These are phyloP conservation scores for Linum tenue DNA, from an alignment of 345 rosid genomes.

Conservation along the genomic window DNA sequence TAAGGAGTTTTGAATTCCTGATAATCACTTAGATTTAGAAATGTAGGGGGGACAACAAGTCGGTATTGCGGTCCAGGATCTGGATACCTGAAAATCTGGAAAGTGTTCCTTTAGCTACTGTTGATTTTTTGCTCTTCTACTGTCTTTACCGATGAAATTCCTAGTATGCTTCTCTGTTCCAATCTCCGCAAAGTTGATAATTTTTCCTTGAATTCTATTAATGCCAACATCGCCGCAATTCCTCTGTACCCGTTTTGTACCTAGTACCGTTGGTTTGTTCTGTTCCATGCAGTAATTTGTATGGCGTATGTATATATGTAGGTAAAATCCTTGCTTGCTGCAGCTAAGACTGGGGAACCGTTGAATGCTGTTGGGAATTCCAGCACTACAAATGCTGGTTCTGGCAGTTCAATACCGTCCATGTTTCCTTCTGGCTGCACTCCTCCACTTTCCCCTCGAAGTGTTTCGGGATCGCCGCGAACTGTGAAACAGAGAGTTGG, in stretches of 20 bases:
- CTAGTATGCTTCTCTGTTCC: not conserved
- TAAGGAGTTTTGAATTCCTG: not conserved
- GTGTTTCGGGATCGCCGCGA: constrained; percentile 83
- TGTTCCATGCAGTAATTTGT: not conserved
- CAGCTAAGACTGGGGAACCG: constrained; percentile 73
- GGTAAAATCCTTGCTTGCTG: constrained; percentile 68
- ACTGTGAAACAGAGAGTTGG: constrained; percentile 64
- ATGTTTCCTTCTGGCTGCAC: constrained; percentile 93
- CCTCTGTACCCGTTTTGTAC: not conserved
- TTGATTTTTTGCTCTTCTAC: not conserved
- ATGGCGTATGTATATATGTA: constrained; percentile 2
- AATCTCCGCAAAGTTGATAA: not conserved
- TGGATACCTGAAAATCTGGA: too few relatives aligned
- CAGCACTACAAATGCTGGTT: constrained; percentile 41
- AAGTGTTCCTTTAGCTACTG: not conserved
- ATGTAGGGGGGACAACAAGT: not conserved
- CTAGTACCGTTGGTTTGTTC: not conserved
- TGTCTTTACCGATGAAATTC: not conserved
- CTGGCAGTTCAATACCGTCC: constrained; percentile 69
- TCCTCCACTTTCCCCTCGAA: constrained; percentile 96
- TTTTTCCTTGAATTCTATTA: constrained; percentile 1
- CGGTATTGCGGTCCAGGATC: not conserved
- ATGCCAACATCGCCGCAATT: constrained; percentile 2
- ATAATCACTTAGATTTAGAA: not conserved
- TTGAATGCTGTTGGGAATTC: constrained; percentile 60